Evolutionary conservation across 2,329 filamentous ascomycete genomes (phyloP).

Genomic region (Aspergillus uvarum): DNA sequence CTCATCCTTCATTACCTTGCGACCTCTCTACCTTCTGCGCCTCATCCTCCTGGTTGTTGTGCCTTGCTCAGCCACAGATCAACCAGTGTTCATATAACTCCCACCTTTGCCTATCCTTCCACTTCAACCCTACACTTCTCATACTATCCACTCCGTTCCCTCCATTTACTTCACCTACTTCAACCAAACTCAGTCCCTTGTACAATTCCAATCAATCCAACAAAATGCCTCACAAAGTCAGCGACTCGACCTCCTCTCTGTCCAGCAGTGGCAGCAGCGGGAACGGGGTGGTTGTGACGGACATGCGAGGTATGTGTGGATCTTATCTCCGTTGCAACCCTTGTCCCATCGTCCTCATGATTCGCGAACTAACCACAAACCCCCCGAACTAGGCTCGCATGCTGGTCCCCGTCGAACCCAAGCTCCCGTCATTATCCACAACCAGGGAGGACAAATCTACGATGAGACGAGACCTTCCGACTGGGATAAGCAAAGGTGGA

Average conservation of each 20-base stretch:
- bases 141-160: neutral
- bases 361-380: constrained; percentile 12
- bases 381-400: constrained; percentile 30
- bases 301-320: constrained; percentile 32
- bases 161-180: neutral
- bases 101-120: neutral
- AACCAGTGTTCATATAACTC: constrained; percentile 15
- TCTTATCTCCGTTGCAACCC: neutral
- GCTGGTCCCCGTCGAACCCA: constrained; percentile 30
- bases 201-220: neutral
- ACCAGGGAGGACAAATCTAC: constrained; percentile 38
- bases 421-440: constrained; percentile 36
- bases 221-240: constrained; percentile 38
- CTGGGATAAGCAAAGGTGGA: constrained; percentile 42
- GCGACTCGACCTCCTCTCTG: constrained; percentile 38
- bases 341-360: neutral
- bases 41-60: constrained; percentile 10
- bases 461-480: constrained; percentile 39
- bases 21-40: neutral
- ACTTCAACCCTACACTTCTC: neutral
- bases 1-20: constrained; percentile 4
- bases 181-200: neutral
- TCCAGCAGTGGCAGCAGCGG: constrained; percentile 32
- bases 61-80: constrained; percentile 23
- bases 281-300: constrained; percentile 30